phyloP scores from a whole-genome alignment of 768 basidiomycete species.

The Suillus bovinus region DNA sequence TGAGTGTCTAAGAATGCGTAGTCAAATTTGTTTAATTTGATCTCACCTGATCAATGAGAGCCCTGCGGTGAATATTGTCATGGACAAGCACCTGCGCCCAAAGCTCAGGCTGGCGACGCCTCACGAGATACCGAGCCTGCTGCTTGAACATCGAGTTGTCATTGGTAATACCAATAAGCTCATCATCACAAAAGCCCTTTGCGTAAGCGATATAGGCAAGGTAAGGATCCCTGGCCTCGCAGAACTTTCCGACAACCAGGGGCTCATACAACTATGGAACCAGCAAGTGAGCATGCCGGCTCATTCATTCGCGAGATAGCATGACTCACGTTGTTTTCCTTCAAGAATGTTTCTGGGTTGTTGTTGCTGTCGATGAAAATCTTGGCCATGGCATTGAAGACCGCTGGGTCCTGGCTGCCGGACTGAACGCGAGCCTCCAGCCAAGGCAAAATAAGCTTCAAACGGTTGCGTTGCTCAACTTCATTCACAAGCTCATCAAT shows the following conservation, averaged over 20 bases:
- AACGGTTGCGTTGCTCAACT: conserved; percentile 92
- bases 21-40: neutral
- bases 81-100: conserved; percentile 93
- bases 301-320: neutral
- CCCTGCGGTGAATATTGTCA: conserved; percentile 90
- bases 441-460: conserved; percentile 98
- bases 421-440: conserved; percentile 89
- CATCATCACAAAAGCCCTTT: conserved; percentile 98
- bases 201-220: conserved; percentile 99
- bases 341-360: conserved; percentile 96
- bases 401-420: conserved; percentile 91
- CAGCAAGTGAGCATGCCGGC: conserved; percentile 10
- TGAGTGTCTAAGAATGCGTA: neutral
- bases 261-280: conserved; percentile 85
- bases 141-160: conserved; percentile 99
- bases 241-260: conserved; percentile 97
- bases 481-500: conserved; percentile 98
- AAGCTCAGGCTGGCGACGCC: conserved; percentile 90
- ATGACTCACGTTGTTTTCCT: conserved; percentile 90
- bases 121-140: conserved; percentile 96
- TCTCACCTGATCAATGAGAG: conserved; percentile 87
- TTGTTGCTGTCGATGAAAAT: conserved; percentile 99
- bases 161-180: conserved; percentile 95
- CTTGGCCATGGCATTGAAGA: conserved; percentile 98
- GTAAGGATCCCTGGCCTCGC: conserved; percentile 97